Base-by-base conservation (phyloP, 169 alveolate species). In the Eimeria sp. region DNA sequence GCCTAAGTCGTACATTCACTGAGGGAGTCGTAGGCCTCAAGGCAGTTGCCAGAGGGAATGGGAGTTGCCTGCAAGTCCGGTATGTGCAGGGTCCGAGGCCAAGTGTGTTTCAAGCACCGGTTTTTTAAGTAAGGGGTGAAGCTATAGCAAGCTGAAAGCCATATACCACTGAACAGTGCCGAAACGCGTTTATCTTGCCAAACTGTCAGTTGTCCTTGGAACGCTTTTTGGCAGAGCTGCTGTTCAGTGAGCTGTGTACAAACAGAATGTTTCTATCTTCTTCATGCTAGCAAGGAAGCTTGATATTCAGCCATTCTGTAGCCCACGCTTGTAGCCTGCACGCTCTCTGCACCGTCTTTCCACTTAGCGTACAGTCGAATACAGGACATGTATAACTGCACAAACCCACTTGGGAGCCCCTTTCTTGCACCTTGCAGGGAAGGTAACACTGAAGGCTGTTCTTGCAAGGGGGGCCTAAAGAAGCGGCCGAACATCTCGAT, bases 71-170 rank as follows among this genome's bases (percentile, higher is more conserved):
- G 9, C 18, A 61, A 45, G 86, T 0, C 11, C 61, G 54, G 63
- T 18, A 73, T 34, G 47, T 27, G 25, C 83, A 34, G 54, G 30
- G 27, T 45, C 20, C 11, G 58, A 57, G 54, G 11, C 27, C 86
- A 45, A 40, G 40, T 75, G 78, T 13, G 22, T 30, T 40, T 16
- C 40, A 45, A 75, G 63, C 34, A 75, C 86, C 61, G 16, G 43
- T 43, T 75, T 75, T 75, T 75, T 34, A 73, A 73, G 86, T 75
- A 30, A 75, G 58, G 86, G 86, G 63, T 18, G 61, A 75, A 40
- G 86, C 40, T 16, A 40, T 47, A 43, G 49, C 78, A 67, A 30
- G 9, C 34, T 75, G 86, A 47, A 47, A 47, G 34, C 10, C 63
- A 40, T 75, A 34, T 18, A 9, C 18, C 86, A 75, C 30, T 40